Conservation (phyloP, 129 eudicot species). For the Escallonia rubra region DNA sequence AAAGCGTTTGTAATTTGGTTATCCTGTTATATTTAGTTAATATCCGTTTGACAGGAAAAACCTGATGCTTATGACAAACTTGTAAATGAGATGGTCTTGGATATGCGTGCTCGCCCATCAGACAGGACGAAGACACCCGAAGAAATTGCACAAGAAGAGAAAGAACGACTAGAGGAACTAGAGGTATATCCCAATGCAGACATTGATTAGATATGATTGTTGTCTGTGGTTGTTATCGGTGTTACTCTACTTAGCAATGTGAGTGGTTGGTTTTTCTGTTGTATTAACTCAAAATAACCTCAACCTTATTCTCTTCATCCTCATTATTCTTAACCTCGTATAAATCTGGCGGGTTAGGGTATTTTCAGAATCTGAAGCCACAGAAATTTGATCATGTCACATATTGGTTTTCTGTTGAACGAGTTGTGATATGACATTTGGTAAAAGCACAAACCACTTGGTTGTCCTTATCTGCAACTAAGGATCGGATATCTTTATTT, state of each 20-base stretch:
- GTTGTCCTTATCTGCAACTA: no score
- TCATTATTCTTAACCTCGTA: no score
- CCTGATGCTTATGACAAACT: constrained; percentile 87
- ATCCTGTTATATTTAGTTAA: constrained; percentile 1
- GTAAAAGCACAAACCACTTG: no score
- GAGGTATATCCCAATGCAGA: constrained; percentile 44
- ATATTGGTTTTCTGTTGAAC: no score
- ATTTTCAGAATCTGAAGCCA: no score
- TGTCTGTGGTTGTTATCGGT: not conserved
- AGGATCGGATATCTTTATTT: no score
- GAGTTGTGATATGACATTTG: no score
- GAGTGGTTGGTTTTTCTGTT: no score
- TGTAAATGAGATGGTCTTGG: constrained; percentile 72
- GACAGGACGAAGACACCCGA: constrained; percentile 90
- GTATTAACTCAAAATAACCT: no score
- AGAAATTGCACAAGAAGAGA: constrained; percentile 96
- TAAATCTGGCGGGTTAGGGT: no score
- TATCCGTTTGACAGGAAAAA: constrained; percentile 53
- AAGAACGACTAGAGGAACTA: constrained; percentile 69
- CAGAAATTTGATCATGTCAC: no score
- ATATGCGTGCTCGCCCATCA: constrained; percentile 89
- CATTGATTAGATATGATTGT: not conserved
- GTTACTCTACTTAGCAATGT: not conserved
- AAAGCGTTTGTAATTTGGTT: not conserved
- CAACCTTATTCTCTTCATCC: no score